Percentiles rank a stretch among this genome's conserved stretches.
Conservation (phyloP, 1,284 basidiomycete genomes). For the Ceratobasidium theobromae region DNA sequence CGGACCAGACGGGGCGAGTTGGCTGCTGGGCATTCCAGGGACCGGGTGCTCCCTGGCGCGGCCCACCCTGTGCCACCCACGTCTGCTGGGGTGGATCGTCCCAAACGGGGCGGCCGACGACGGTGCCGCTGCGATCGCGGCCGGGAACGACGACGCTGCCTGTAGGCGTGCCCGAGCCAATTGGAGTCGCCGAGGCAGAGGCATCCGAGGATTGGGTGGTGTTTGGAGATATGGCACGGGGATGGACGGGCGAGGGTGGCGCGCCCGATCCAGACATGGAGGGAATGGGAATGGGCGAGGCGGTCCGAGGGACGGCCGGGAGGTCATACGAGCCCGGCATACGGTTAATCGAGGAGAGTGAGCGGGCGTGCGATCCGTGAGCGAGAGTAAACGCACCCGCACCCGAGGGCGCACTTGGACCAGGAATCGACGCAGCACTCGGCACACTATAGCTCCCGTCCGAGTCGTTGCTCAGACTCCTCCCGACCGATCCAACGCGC, state of each 20-base stretch:
- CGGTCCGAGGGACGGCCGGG: neutral
- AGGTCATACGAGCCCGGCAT: neutral
- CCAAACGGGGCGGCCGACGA: slow-evolving; percentile 66
- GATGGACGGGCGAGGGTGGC: neutral
- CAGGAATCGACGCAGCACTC: neutral
- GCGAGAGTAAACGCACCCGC: slow-evolving; percentile 18
- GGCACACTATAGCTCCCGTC: slow-evolving; percentile 10
- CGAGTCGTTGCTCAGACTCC: slow-evolving; percentile 18
- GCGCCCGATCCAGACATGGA: neutral
- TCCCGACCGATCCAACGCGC: neutral
- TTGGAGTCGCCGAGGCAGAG: slow-evolving; percentile 59
- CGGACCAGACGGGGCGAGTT: too few species aligned
- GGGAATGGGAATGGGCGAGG: slow-evolving; percentile 10
- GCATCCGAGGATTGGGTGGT: slow-evolving; percentile 46
- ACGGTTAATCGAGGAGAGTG: too few species aligned
- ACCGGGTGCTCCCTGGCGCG: neutral
- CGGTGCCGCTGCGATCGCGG: slow-evolving; percentile 72
- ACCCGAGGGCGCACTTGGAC: neutral
- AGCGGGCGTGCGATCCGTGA: neutral
- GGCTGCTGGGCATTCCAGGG: neutral
- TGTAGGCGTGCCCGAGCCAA: slow-evolving; percentile 56
- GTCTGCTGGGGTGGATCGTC: slow-evolving; percentile 45
- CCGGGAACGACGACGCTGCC: slow-evolving; percentile 52
- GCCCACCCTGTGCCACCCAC: too few species aligned
- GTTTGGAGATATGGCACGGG: slow-evolving; percentile 13